Conservation (phyloP, 257 asterid species). For the Solanum rostratum region DNA sequence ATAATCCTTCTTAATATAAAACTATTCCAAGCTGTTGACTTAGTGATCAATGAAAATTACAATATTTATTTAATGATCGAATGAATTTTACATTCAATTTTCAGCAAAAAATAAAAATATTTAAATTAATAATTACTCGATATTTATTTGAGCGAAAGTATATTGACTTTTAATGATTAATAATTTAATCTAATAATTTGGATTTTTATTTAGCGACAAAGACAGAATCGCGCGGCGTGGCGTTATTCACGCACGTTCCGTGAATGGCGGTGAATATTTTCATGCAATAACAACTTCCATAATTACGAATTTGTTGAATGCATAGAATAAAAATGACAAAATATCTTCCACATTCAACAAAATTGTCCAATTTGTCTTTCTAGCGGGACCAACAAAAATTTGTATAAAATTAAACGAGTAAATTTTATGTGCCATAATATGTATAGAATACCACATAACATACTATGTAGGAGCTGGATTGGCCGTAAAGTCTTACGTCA, state of each 20-base stretch:
- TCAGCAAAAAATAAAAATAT: too few relatives aligned
- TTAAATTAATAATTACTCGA: background rate
- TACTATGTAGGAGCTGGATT: background rate
- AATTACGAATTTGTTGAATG: background rate
- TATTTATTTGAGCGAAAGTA: background rate
- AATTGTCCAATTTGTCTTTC: background rate
- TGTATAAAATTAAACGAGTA: too few relatives aligned
- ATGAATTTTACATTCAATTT: too few relatives aligned
- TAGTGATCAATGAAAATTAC: background rate
- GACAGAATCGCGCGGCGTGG: background rate
- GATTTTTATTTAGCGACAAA: background rate
- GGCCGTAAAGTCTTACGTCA: too few relatives aligned
- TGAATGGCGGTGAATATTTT: slow-evolving; percentile 8
- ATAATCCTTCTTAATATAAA: too few relatives aligned
- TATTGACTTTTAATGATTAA: background rate
- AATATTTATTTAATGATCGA: background rate
- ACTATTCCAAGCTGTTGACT: fast-evolving
- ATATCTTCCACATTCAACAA: background rate
- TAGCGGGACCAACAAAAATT: background rate
- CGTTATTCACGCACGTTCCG: background rate
- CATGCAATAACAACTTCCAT: background rate
- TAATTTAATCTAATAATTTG: background rate
- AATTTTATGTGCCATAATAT: background rate
- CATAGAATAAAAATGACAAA: background rate
- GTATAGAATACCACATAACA: too few relatives aligned